Conservation (phyloP, 768 basidiomycete species). For the Termitomyces sp. region DNA sequence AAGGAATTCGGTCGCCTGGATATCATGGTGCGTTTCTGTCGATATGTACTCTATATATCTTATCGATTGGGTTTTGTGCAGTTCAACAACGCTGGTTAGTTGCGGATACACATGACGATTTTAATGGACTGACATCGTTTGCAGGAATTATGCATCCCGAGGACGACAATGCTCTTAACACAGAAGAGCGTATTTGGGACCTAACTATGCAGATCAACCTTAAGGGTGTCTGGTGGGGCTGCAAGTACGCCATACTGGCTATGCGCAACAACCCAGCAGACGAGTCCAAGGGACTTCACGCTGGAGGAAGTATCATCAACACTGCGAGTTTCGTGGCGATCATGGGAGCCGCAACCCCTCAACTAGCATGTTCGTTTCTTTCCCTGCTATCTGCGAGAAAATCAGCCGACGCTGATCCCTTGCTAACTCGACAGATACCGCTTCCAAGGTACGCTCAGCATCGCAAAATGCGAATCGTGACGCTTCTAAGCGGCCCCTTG, state of each 20-base stretch:
- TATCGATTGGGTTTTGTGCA: constrained; percentile 21
- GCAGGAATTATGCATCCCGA: constrained; percentile 96
- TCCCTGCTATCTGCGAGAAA: background rate
- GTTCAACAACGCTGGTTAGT: constrained; percentile 89
- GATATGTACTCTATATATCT: background rate
- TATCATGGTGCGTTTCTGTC: constrained; percentile 67
- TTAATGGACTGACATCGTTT: background rate
- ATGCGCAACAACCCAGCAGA: constrained; percentile 93
- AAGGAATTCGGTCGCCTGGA: constrained; percentile 90
- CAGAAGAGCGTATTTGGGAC: constrained; percentile 96
- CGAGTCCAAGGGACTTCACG: constrained; percentile 68
- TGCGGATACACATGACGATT: background rate
- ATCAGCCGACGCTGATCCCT: constrained; percentile 11
- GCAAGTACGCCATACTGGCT: constrained; percentile 94
- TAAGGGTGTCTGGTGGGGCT: constrained; percentile 99
- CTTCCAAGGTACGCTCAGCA: constrained; percentile 65
- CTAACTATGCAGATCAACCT: constrained; percentile 91
- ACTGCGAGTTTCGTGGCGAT: constrained; percentile 96
- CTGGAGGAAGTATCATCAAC: constrained; percentile 93
- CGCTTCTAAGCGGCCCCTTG: background rate
- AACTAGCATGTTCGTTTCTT: constrained; percentile 82
- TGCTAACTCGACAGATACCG: constrained; percentile 61
- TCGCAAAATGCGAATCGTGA: background rate
- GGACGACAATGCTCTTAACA: constrained; percentile 94
- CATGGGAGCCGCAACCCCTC: constrained; percentile 95